Evolutionary conservation across 1,284 basidiomycete species (phyloP).

Genomic region (Papiliotrema fonsecae): DNA sequence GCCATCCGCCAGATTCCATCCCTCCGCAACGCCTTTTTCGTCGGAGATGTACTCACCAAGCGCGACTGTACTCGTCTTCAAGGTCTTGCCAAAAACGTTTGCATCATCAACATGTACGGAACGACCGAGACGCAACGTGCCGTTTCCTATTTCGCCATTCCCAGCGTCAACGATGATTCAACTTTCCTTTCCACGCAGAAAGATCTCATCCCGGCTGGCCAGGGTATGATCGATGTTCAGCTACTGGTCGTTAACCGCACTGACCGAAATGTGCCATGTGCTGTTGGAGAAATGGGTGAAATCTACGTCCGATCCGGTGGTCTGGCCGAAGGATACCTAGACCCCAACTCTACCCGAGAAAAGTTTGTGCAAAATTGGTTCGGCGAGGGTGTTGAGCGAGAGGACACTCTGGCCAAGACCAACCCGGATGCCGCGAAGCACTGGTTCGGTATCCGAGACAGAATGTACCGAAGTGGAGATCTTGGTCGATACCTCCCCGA

Average conservation of each 20-base stretch:
- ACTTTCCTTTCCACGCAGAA: slow-evolving; percentile 93
- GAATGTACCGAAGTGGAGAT: slow-evolving; percentile 98
- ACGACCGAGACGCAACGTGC: slow-evolving; percentile 99
- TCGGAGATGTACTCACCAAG: slow-evolving; percentile 98
- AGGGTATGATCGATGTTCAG: slow-evolving; percentile 98
- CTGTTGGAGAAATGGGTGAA: slow-evolving; percentile 95
- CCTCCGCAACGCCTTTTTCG: slow-evolving; percentile 91
- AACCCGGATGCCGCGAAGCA: slow-evolving; percentile 64
- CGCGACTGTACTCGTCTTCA: slow-evolving; percentile 95
- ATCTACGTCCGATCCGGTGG: slow-evolving; percentile 98
- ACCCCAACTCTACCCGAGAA: slow-evolving; percentile 74
- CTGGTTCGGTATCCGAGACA: slow-evolving; percentile 97
- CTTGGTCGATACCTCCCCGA: slow-evolving; percentile 90
- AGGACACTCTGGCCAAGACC: slow-evolving; percentile 62
- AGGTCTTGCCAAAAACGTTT: slow-evolving; percentile 83
- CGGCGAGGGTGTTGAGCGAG: slow-evolving; percentile 54
- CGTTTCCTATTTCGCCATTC: slow-evolving; percentile 95
- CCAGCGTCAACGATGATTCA: slow-evolving; percentile 73
- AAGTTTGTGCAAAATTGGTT: slow-evolving; percentile 97
- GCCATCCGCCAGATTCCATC: slow-evolving; percentile 83
- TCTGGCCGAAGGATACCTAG: slow-evolving; percentile 91
- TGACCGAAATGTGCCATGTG: slow-evolving; percentile 81
- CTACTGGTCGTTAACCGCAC: slow-evolving; percentile 94
- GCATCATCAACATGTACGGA: slow-evolving; percentile 99
- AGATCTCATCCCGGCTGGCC: slow-evolving; percentile 96